A percentile compares a stretch with the other conserved stretches of the same genome.
These are phyloP conservation scores for Umbelopsis isabellina DNA, from an alignment of 192 early-diverging fungal genomes.

Conservation along the genomic window DNA sequence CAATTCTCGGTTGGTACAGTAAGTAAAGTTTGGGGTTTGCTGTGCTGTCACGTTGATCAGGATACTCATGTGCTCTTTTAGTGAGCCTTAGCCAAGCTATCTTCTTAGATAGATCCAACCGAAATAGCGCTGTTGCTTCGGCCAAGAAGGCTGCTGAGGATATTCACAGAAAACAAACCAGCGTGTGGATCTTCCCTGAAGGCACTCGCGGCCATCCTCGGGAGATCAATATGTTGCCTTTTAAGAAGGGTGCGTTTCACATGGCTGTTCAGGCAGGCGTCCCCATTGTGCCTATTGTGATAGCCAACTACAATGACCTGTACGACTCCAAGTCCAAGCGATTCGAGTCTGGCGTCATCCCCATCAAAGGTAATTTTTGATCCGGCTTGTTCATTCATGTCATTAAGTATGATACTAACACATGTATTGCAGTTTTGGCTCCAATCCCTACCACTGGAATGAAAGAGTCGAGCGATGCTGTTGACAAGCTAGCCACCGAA, in stretches of 20 bases:
- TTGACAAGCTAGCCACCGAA: conserved; percentile 48
- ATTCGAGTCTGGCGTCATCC: conserved; percentile 56
- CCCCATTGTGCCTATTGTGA: conserved; percentile 88
- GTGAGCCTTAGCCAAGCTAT: conserved; percentile 81
- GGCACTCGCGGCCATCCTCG: conserved; percentile 81
- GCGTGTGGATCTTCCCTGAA: conserved; percentile 90
- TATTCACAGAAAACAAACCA: conserved; percentile 71
- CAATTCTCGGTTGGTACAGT: conserved; percentile 79
- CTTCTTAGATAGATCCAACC: conserved; percentile 88
- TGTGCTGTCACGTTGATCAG: background rate
- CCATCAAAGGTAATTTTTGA: conserved; percentile 53
- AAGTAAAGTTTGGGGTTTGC: conserved; percentile 33
- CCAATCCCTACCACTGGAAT: conserved; percentile 53
- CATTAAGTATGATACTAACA: background rate
- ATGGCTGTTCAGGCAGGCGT: conserved; percentile 83
- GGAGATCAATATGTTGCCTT: conserved; percentile 77
- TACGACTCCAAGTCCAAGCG: conserved; percentile 55
- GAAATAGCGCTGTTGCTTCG: conserved; percentile 72
- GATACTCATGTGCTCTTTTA: conserved; percentile 33
- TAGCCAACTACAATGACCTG: conserved; percentile 68
- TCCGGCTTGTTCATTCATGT: background rate
- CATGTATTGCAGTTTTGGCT: conserved; percentile 41
- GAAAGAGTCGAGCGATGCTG: conserved; percentile 40
- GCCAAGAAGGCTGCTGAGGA: conserved; percentile 74
- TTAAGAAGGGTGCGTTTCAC: conserved; percentile 98